Percentiles rank a stretch among this genome's conserved stretches.
Conservation (phyloP, 768 basidiomycete species). For the Paxillus ammoniavirescens region DNA sequence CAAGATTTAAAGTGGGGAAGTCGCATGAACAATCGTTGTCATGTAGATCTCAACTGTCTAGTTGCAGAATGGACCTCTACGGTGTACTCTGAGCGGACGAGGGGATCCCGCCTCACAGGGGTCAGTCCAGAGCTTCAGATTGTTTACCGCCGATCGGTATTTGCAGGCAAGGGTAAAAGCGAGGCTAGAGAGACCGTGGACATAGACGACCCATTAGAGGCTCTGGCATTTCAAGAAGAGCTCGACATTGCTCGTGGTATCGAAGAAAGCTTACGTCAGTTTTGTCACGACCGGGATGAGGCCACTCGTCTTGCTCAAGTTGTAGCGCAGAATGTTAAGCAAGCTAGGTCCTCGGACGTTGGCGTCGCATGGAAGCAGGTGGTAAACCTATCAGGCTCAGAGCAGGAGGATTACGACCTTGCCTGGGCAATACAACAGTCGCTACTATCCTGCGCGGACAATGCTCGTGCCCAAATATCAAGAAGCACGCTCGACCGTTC, state of each 20-base stretch:
- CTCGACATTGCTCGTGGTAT: conserved; percentile 45
- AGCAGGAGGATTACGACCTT: conserved; percentile 18
- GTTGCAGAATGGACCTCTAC: conserved; percentile 31
- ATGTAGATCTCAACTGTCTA: conserved; percentile 32
- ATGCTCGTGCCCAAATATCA: background rate
- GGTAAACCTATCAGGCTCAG: conserved; percentile 2
- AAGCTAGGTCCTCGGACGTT: conserved; percentile 3
- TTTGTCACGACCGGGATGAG: conserved; percentile 3
- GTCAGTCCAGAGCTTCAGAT: conserved; percentile 39
- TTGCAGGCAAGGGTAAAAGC: conserved; percentile 2
- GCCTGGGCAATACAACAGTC: conserved; percentile 32
- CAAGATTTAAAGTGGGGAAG: conserved; percentile 22
- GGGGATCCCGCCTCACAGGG: conserved; percentile 22
- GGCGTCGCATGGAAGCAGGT: conserved; percentile 10
- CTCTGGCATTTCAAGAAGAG: conserved; percentile 34
- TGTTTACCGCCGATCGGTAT: conserved; percentile 35
- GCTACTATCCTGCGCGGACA: conserved; percentile 12
- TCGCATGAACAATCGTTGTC: conserved; percentile 9
- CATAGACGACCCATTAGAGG: conserved; percentile 11
- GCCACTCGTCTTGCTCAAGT: conserved; percentile 4
- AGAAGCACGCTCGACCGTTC: background rate
- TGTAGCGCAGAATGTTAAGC: conserved; percentile 6
- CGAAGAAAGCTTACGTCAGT: conserved; percentile 41
- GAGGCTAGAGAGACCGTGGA: conserved; percentile 2
- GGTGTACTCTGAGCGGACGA: conserved; percentile 11